Evolutionary conservation across 352 stramenopile species (phyloP), one percentile per base, ranked within the genome.

Genomic region (Bremia lactucae): DNA sequence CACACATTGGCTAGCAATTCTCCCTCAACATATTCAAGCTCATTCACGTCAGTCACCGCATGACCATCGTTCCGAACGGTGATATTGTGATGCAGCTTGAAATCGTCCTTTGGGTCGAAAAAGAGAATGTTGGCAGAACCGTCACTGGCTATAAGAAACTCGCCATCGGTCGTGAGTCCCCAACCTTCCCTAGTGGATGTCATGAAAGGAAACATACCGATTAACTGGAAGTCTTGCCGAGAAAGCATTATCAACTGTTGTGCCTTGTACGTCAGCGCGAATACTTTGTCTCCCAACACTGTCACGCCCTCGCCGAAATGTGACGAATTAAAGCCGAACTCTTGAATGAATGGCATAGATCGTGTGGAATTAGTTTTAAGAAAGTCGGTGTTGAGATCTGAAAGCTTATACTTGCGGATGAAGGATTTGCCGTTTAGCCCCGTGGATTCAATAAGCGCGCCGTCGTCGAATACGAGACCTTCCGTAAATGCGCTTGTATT

Each of bases 1-100:
- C 83, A 95, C 14, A 94, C 73, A 43, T 95, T 95, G 11, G 83
- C 83, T 7, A 93, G 64, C 15, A 95, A 62, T 43, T 90, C 75
- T 3, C 68, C 79, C 18, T 87, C 54, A 1, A 91, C 73, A 33
- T 67, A 93, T 65, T 95, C 83, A 31, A 95, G 68, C 40, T 95
- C 83, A 56, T 95, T 95, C 38, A 94, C 43, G 22, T 80, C 68
- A 13, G 21, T 49, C 33, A 94, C 53, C 0, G 40, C 23, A 23
- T 57, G 42, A 39, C 71, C 72, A 50, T 74, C 26, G 31, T 62
- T 60, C 10, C 29, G 49, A 15, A 91, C 76, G 14, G 54, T 64
- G 40, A 91, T 80, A 14, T 26, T 54, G 19, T 71, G 72, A 33
- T 81, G 56, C 33, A 69, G 57, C 36, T 63, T 53, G 38, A 90